Percentiles rank a stretch among this genome's conserved stretches.
These are phyloP conservation scores for Hypoxylon sp. DNA, from an alignment of 2,329 filamentous ascomycete species.

Conservation along the genomic window DNA sequence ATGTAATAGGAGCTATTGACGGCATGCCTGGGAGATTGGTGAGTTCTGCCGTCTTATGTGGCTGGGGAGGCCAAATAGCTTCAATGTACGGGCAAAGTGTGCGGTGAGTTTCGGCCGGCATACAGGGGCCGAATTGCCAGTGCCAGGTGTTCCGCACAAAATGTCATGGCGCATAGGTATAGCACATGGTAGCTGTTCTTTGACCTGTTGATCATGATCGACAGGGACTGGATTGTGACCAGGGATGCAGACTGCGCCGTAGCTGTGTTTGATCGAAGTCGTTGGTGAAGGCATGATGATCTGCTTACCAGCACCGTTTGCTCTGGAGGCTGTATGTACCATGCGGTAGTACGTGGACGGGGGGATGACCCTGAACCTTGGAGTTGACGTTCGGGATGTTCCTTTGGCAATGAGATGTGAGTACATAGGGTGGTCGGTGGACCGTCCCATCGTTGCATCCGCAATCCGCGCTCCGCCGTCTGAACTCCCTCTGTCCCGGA, in stretches of 20 bases:
- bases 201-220: conserved; percentile 36
- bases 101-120: conserved; percentile 28
- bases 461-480: conserved; percentile 38
- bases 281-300: conserved; percentile 24
- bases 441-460: conserved; percentile 40
- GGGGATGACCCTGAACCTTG: conserved; percentile 10
- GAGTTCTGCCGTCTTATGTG: conserved; percentile 9
- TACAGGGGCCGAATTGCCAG: conserved; percentile 29
- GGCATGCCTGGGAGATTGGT: background rate
- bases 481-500: conserved; percentile 36
- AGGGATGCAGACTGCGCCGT: conserved; percentile 16
- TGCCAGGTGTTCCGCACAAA: conserved; percentile 24
- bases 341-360: background rate
- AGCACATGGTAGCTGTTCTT: conserved; percentile 12
- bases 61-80: conserved; percentile 24
- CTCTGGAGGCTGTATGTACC: conserved; percentile 1
- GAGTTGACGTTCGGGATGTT: conserved; percentile 33
- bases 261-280: conserved; percentile 35
- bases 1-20: conserved; percentile 7
- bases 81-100: conserved; percentile 18
- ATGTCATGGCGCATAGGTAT: conserved; percentile 36
- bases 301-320: conserved; percentile 24
- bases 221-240: conserved; percentile 37
- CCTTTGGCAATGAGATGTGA: conserved; percentile 33
- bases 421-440: conserved; percentile 26